Percentiles rank a stretch among this genome's conserved stretches.
These are phyloP conservation scores for Paecilomyces niveus DNA, from an alignment of 2,329 filamentous ascomycete genomes.

Conservation along the genomic window DNA sequence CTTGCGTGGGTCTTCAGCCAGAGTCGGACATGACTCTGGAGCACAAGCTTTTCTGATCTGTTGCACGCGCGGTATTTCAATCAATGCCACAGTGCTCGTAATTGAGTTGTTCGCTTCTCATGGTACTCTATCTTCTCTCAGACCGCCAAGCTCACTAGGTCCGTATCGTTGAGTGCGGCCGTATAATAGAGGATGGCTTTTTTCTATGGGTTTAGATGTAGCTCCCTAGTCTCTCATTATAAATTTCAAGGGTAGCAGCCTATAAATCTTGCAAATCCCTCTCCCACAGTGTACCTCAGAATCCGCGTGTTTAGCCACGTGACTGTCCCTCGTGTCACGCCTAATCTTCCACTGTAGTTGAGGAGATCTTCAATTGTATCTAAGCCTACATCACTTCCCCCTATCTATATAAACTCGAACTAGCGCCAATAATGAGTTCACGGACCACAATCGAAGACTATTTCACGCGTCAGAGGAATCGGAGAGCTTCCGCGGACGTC, in stretches of 20 bases:
- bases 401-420: not conserved
- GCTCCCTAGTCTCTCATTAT: not conserved
- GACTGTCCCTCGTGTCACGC: not conserved
- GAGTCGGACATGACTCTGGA: constrained; percentile 99
- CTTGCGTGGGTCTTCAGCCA: constrained; percentile 90
- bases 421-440: not conserved
- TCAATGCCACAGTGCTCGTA: not conserved
- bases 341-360: not conserved
- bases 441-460: not conserved
- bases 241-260: not conserved
- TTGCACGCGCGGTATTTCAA: not conserved
- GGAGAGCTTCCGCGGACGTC: not conserved
- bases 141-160: not conserved
- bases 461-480: not conserved
- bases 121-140: not conserved
- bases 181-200: not conserved
- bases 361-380: not conserved
- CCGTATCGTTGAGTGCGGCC: not conserved
- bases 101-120: not conserved
- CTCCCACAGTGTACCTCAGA: not conserved
- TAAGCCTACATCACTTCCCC: not conserved
- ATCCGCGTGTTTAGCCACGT: not conserved
- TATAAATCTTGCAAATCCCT: not conserved
- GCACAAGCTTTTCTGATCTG: constrained; percentile 80
- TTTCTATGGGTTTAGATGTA: not conserved